Percentiles rank a stretch among this genome's conserved stretches.
phyloP scores from a whole-genome alignment of 2,329 filamentous ascomycete genomes.

The Neophaeococcomyces aloes region DNA sequence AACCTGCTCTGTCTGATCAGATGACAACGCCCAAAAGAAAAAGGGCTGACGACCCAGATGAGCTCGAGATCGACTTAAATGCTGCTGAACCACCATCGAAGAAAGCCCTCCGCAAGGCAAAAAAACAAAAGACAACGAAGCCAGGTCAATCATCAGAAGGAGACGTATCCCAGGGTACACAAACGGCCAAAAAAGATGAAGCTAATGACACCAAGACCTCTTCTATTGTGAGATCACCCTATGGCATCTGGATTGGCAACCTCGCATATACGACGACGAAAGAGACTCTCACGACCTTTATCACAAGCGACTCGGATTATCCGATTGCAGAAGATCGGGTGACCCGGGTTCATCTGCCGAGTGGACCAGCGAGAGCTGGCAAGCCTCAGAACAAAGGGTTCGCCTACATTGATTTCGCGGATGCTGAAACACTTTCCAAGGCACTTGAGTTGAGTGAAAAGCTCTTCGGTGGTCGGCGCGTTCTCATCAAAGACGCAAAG shows the following conservation, averaged over 20 bases:
- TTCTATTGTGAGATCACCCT: conserved; percentile 50
- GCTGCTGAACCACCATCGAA: conserved; percentile 94
- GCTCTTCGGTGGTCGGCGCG: conserved; percentile 60
- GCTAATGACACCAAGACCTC: too few species aligned
- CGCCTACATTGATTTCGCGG: conserved; percentile 86
- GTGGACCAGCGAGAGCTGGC: conserved; percentile 40
- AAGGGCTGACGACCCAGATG: conserved; percentile 26
- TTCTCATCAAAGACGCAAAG: conserved; percentile 87
- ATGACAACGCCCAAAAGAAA: conserved; percentile 12
- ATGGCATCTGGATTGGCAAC: conserved; percentile 94
- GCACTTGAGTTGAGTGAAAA: conserved; percentile 81
- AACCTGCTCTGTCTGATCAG: neutral
- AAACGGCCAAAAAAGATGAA: conserved; percentile 26
- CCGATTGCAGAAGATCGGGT: conserved; percentile 55
- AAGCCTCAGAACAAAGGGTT: conserved; percentile 77
- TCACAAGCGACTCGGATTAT: conserved; percentile 31
- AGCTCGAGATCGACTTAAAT: conserved; percentile 79
- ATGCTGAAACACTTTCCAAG: conserved; percentile 55
- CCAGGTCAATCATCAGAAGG: conserved; percentile 8
- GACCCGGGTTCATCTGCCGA: conserved; percentile 73
- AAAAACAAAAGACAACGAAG: conserved; percentile 47
- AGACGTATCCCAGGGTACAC: conserved; percentile 2
- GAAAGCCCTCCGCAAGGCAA: conserved; percentile 77
- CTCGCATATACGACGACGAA: conserved; percentile 72
- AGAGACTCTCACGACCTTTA: conserved; percentile 64